Conservation (phyloP, 768 basidiomycete species). For the Lentinula detonsa region DNA sequence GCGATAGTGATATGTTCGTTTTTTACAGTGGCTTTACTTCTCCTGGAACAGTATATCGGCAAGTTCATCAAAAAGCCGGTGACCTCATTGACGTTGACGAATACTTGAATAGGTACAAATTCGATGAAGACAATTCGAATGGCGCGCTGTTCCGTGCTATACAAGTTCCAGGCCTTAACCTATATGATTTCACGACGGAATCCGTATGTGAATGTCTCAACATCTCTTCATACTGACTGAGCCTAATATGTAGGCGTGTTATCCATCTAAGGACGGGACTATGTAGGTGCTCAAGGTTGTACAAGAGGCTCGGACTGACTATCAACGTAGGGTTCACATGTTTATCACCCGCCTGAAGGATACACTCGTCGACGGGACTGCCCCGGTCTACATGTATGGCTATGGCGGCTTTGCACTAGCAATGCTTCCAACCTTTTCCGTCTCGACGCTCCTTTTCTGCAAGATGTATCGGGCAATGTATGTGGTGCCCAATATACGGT, state of each 20-base stretch:
- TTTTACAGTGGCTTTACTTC: not conserved
- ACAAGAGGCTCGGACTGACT: not conserved
- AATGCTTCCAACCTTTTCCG: conserved; percentile 1
- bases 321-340: not conserved
- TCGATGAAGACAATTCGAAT: not conserved
- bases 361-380: not conserved
- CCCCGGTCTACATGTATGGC: not conserved
- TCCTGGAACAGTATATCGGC: conserved; percentile 2
- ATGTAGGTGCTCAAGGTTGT: not conserved
- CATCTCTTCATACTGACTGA: not conserved
- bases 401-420: conserved; percentile 1
- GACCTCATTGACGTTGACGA: not conserved
- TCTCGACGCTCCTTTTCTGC: conserved; percentile 2
- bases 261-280: conserved; percentile 5
- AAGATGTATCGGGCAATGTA: conserved; percentile 3
- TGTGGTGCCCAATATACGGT: conserved; percentile 3
- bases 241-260: not conserved
- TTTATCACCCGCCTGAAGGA: conserved; percentile 1
- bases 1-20: conserved; percentile 1
- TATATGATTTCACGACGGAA: not conserved
- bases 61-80: not conserved
- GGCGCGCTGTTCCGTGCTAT: conserved; percentile 1
- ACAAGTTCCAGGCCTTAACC: not conserved
- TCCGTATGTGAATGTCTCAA: not conserved
- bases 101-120: not conserved